Evolutionary conservation across 345 rosid genomes (phyloP).

Genomic region (Hibiscus syriacus): DNA sequence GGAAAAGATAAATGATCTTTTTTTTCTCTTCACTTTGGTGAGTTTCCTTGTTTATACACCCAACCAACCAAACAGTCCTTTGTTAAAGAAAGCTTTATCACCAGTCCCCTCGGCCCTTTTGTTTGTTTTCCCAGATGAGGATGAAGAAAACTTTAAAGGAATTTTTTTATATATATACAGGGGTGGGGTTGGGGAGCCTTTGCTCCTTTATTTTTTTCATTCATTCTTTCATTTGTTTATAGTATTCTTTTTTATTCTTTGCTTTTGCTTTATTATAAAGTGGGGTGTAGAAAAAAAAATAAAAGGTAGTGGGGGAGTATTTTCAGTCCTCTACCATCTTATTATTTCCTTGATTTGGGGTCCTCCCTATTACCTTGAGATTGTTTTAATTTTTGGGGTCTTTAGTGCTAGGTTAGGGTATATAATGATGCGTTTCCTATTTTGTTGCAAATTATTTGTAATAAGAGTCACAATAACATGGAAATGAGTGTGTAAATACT

Average conservation of each 20-base stretch:
- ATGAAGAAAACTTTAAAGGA: conserved; percentile 32
- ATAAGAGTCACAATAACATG: too few species aligned
- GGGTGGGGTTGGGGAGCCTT: conserved; percentile 34
- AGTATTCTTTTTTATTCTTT: conserved; percentile 23
- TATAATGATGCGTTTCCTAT: background rate
- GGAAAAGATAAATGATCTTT: conserved; percentile 6
- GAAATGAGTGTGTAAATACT: too few species aligned
- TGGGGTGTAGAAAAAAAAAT: conserved; percentile 28
- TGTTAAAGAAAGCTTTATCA: conserved; percentile 19
- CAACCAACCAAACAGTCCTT: conserved; percentile 38
- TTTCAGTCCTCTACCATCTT: conserved; percentile 22
- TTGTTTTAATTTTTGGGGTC: conserved; percentile 12
- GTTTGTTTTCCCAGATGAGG: conserved; percentile 42
- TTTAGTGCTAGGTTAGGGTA: conserved; percentile 9
- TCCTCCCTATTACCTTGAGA: conserved; percentile 18
- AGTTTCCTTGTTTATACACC: conserved; percentile 33
- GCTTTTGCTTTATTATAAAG: conserved; percentile 49
- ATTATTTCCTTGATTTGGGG: conserved; percentile 27
- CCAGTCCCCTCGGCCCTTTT: conserved; percentile 1
- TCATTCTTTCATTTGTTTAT: conserved; percentile 19
- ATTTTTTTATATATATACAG: conserved; percentile 18
- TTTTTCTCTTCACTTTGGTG: conserved; percentile 19
- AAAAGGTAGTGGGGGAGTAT: conserved; percentile 35
- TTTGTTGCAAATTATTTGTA: background rate
- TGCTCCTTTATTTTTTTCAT: conserved; percentile 20